Base-by-base conservation (phyloP, 2,329 filamentous ascomycete species). In the Nemania bipapillata region DNA sequence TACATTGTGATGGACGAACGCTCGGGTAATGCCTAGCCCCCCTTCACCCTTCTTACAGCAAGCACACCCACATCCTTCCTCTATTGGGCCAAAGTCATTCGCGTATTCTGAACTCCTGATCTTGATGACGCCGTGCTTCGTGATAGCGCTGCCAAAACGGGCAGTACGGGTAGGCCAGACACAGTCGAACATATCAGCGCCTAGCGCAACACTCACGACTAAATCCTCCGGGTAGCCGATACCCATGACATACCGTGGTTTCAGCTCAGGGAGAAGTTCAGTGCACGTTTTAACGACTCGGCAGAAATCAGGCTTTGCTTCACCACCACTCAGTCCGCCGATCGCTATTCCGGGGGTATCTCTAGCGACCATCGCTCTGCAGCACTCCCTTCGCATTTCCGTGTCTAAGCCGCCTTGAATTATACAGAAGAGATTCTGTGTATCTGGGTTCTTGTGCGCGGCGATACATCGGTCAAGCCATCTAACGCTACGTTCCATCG, bases 121-220 rank as follows among this genome's bases (percentile, higher is more conserved):
- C 79, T 97, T 97, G 53, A 97, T 82, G n/a, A 93, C 88, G 11
- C 96, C 96, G 49, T 84, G 76, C 64, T 89, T 87, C 2, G 95
- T 97, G 66, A 99, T 88, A 42, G 95, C 96, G 77, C 97, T 97
- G 68, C 96, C 96, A 77, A 99, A 99, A 37, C 96, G 90, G 78
- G 96, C 96, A 40, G 96, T 99, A 62, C 96, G 87, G 4, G 96
- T 98, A 1, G 96, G 96, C 96, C 96, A 99, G 6, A 99, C 96
- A 78, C 96, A 99, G 81, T 99, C 96, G 79, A 99, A 99, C 96
- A 99, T 99, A 81, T 99, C 96, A 56, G 96, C 96, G 3, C 96
- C 96, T 0, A 99, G 86, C 1, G 96, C 96, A 3, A 97, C 90
- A 61, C 93, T 96, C 45, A 99, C 94, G 1, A 99, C 88, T 64